Evolutionary conservation across 1,284 basidiomycete genomes (phyloP).

Genomic region (Cutaneotrichosporon sp.): DNA sequence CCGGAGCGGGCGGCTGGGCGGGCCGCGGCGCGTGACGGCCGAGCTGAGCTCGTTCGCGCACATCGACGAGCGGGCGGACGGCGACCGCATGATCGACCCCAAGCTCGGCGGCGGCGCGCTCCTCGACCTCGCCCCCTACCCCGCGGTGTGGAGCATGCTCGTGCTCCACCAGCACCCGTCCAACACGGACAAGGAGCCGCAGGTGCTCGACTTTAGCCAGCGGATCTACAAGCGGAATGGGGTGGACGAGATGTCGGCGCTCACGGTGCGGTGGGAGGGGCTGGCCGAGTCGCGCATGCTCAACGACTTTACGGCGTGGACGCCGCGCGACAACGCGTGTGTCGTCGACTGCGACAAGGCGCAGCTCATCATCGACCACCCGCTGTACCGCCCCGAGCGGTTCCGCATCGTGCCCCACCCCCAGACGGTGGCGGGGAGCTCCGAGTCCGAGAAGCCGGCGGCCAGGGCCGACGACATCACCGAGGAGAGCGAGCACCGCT

Average conservation of each 20-base stretch:
- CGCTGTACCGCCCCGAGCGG: constrained; percentile 12
- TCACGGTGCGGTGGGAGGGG: constrained; percentile 65
- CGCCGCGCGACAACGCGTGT: constrained; percentile 4
- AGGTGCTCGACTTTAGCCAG: constrained; percentile 45
- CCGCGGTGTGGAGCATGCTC: constrained; percentile 77
- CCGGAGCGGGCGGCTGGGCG: constrained; percentile 46
- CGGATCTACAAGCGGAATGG: constrained; percentile 58
- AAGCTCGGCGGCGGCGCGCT: constrained; percentile 80
- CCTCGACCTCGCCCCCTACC: constrained; percentile 80
- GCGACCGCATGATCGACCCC: constrained; percentile 62
- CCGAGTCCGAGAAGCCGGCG: background rate
- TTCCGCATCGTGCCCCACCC: constrained; percentile 12
- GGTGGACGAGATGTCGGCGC: constrained; percentile 76
- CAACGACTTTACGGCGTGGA: constrained; percentile 10
- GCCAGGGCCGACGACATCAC: constrained; percentile 2
- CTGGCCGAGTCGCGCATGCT: constrained; percentile 25
- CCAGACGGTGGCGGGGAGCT: constrained; percentile 4
- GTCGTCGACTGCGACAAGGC: constrained; percentile 10
- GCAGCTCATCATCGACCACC: constrained; percentile 10
- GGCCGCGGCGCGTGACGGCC: constrained; percentile 57
- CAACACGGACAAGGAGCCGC: constrained; percentile 61
- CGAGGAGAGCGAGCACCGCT: constrained; percentile 13
- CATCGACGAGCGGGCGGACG: constrained; percentile 64
- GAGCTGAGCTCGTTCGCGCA: constrained; percentile 60
- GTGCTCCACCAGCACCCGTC: constrained; percentile 71